Evolutionary conservation across 805 yeast species (phyloP).

Genomic region (Scheffersomyces ergatensis): DNA sequence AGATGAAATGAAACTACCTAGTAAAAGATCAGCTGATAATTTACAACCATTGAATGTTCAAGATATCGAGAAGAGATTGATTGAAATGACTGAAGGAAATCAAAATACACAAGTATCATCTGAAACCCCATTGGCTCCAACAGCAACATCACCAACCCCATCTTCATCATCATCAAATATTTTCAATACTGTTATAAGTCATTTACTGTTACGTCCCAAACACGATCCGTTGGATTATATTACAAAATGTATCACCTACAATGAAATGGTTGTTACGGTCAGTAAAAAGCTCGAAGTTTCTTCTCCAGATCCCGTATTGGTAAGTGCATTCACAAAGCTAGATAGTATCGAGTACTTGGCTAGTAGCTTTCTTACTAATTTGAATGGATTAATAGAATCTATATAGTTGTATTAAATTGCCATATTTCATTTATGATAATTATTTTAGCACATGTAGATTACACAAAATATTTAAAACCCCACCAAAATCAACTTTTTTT

Average conservation of each 20-base stretch:
- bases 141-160: constrained; percentile 4
- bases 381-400: constrained; percentile 4
- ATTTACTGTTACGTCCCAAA: constrained; percentile 26
- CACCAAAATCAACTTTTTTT: not conserved
- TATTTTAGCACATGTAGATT: not conserved
- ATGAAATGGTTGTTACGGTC: constrained; percentile 59
- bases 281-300: constrained; percentile 57
- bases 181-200: constrained; percentile 20
- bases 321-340: constrained; percentile 61
- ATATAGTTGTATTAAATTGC: not conserved
- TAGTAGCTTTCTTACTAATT: constrained; percentile 25
- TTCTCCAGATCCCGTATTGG: constrained; percentile 65
- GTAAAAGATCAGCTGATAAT: constrained; percentile 6
- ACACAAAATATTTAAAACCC: not conserved
- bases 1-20: constrained; percentile 46
- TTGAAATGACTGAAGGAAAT: constrained; percentile 6
- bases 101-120: constrained; percentile 3
- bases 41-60: constrained; percentile 18
- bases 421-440: no score
- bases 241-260: constrained; percentile 61
- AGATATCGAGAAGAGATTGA: constrained; percentile 19
- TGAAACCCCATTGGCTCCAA: no score
- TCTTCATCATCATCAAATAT: constrained; percentile 3
- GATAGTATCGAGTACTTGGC: constrained; percentile 57
- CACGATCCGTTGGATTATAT: constrained; percentile 48